Conservation (phyloP, 805 yeast genomes). For the Wilhelminamyces savonicus region DNA sequence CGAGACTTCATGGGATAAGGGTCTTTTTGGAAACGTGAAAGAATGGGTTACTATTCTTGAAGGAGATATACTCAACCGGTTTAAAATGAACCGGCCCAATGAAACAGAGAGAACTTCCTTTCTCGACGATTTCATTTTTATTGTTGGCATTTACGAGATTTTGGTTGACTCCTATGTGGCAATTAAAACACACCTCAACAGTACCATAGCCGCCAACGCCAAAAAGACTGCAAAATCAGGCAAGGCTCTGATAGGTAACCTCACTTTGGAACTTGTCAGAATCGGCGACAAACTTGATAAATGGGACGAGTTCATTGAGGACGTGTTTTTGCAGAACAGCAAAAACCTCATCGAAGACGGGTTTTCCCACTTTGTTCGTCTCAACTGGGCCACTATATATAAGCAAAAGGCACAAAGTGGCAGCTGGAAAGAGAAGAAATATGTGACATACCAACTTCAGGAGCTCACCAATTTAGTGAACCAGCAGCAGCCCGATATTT, state of each 20-base stretch:
- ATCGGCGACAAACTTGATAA: slow-evolving; percentile 37
- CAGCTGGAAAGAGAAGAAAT: slow-evolving; percentile 23
- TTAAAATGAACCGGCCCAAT: slow-evolving; percentile 2
- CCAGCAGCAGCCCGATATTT: slow-evolving; percentile 6
- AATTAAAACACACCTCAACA: slow-evolving; percentile 20
- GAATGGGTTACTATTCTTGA: slow-evolving; percentile 32
- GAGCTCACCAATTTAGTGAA: slow-evolving; percentile 8
- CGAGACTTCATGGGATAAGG: slow-evolving; percentile 33
- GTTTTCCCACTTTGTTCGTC: slow-evolving; percentile 10
- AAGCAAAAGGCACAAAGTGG: slow-evolving; percentile 21
- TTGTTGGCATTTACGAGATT: slow-evolving; percentile 40
- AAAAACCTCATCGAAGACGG: slow-evolving; percentile 1
- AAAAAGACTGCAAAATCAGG: slow-evolving; percentile 7
- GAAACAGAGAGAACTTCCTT: no score
- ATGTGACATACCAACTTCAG: slow-evolving; percentile 16
- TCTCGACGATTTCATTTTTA: slow-evolving; percentile 5
- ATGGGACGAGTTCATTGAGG: slow-evolving; percentile 42
- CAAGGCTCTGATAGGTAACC: slow-evolving; percentile 23
- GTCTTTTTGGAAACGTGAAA: slow-evolving; percentile 24
- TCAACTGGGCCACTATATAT: slow-evolving; percentile 29
- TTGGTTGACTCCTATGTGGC: slow-evolving; percentile 37
- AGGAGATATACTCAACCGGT: slow-evolving; percentile 6
- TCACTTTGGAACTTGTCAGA: slow-evolving; percentile 31
- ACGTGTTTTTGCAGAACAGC: slow-evolving; percentile 7
- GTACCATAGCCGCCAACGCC: slow-evolving; percentile 10